Base-by-base conservation (phyloP, 805 yeast genomes). In the Candida silvatica region DNA sequence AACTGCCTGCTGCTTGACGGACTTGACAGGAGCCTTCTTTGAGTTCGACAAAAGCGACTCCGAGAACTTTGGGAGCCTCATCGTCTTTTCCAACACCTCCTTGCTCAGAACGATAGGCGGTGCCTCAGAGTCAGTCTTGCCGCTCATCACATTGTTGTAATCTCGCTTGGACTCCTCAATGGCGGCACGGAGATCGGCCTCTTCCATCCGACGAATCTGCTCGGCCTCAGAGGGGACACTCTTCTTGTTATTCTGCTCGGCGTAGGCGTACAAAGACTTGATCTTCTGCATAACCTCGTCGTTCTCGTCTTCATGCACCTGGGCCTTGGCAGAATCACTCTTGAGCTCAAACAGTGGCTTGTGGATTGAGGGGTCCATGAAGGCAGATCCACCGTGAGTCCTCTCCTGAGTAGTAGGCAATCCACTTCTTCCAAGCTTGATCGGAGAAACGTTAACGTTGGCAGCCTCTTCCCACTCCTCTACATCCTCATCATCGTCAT, bases 401-500 rank as follows among this genome's bases (percentile, higher is more conserved):
- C 22, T 8, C 9, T 5, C 17, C 11, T 17, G 11, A 7, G 20
- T n/a, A 11, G n/a, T 17, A 15, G 34, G 34, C 16, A 31, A 15
- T 22, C 34, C 34, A 19, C 28, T 9, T 20, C 24, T 36, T 19
- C 18, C 8, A 12, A 32, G 14, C 22, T 23, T 23, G 17, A 31
- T 31, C 5, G 34, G 34, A 12, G 35, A 20, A 14, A 28, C 39
- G 6, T 28, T 9, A 14, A 28, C 39, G 6, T 28, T 9, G 9
- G 34, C 66, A 31, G 82, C 81, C 42, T 83, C 94, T 46, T 82
- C 88, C 78, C 83, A 78, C 28, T 77, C 87, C 19, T 67, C 61
- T 3, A 46, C 51, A 17, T 41, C 29, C 8, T 41, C 48, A 18
- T 24, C 30, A 7, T 34, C 38, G 7, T 36, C 43, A 3, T 20